A percentile compares a stretch with the other conserved stretches of the same genome.
phyloP scores from a whole-genome alignment of 1,284 basidiomycete genomes.

The Neotropicomus parvogracilis region DNA sequence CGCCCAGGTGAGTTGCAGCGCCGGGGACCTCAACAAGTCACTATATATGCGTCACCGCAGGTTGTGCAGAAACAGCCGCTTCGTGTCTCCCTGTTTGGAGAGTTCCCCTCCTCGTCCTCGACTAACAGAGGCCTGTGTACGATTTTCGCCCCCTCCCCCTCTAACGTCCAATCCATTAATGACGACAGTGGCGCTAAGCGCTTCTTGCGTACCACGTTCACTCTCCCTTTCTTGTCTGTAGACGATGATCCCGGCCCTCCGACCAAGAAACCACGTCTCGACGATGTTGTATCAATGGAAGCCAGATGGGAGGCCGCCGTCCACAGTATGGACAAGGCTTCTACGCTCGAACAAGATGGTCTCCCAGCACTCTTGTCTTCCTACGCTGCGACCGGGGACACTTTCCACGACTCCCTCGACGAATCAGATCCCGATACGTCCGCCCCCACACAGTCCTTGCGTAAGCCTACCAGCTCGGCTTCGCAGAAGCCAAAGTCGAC shows the following conservation, averaged over 20 bases:
- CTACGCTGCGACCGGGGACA: constrained; percentile 24
- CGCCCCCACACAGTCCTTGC: constrained; percentile 6
- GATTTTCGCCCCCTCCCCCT: constrained; percentile 24
- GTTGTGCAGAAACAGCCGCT: constrained; percentile 30
- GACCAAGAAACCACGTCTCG: constrained; percentile 41
- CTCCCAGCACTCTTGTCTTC: constrained; percentile 40
- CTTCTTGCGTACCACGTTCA: constrained; percentile 28
- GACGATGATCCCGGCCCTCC: constrained; percentile 32
- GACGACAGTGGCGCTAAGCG: constrained; percentile 24
- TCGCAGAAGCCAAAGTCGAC: constrained; percentile 14
- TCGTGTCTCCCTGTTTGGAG: constrained; percentile 32
- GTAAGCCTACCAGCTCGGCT: background rate
- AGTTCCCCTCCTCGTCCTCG: constrained; percentile 28
- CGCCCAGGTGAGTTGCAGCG: constrained; percentile 37
- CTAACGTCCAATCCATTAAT: constrained; percentile 17
- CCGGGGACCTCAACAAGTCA: background rate
- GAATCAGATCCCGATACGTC: constrained; percentile 26
- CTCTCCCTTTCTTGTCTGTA: constrained; percentile 24
- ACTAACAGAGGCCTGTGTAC: constrained; percentile 26
- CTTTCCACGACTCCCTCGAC: constrained; percentile 26
- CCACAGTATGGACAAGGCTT: constrained; percentile 33
- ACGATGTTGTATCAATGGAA: constrained; percentile 16
- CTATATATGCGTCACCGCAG: constrained; percentile 17
- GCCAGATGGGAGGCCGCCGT: constrained; percentile 42
- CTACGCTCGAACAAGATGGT: constrained; percentile 39